These are phyloP conservation scores for Zostera marina DNA, from an alignment of 116 monocot species.

Conservation along the genomic window DNA sequence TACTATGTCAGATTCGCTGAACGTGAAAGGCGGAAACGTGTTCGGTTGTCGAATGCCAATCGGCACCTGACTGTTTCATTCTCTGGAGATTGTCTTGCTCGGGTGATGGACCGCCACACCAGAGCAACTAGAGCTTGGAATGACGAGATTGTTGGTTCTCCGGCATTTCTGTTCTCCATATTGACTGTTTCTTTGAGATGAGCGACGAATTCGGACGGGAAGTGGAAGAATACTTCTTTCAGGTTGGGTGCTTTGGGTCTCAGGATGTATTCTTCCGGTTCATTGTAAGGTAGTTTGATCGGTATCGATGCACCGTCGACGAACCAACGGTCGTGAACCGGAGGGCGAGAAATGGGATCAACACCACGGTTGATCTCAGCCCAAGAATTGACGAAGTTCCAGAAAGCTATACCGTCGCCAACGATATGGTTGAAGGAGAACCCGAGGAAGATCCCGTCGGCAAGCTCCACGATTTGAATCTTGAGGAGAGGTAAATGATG, in stretches of 20 bases:
- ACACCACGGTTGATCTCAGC: conserved; percentile 26
- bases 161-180: conserved; percentile 7
- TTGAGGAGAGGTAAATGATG: conserved; percentile 17
- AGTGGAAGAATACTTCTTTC: conserved; percentile 37
- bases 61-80: conserved; percentile 19
- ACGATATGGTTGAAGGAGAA: conserved; percentile 64
- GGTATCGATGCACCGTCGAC: conserved; percentile 1
- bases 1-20: too few relatives aligned
- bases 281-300: conserved; percentile 29
- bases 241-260: conserved; percentile 17
- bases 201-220: conserved; percentile 18
- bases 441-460: conserved; percentile 55
- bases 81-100: conserved; percentile 15
- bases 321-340: conserved; percentile 42
- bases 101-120: conserved; percentile 34
- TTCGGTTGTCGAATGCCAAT: conserved; percentile 24
- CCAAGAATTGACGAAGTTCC: conserved; percentile 51
- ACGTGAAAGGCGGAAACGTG: too few relatives aligned
- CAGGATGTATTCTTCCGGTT: conserved; percentile 21
- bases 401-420: conserved; percentile 39
- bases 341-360: conserved; percentile 14
- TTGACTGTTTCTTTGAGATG: conserved; percentile 45
- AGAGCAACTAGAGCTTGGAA: conserved; percentile 31
- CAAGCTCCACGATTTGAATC: conserved; percentile 37
- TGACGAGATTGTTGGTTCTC: conserved; percentile 24